Percentiles rank a stretch among this genome's conserved stretches.
These are phyloP conservation scores for Metschnikowia sp. DNA, from an alignment of 805 yeast genomes.

Conservation along the genomic window DNA sequence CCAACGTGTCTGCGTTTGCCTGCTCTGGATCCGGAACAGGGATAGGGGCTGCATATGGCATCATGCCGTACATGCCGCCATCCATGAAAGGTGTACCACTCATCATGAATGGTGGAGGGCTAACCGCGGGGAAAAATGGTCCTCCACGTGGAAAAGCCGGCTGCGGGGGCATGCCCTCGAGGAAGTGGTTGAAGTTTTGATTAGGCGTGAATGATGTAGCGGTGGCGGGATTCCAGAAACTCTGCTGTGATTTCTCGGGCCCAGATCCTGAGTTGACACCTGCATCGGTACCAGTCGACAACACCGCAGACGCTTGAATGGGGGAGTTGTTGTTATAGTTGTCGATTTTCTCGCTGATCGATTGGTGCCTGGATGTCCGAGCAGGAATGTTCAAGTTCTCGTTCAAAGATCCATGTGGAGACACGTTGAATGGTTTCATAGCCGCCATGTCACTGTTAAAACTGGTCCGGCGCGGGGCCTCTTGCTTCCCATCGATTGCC, in stretches of 20 bases:
- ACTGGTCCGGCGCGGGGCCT: constrained; percentile 47
- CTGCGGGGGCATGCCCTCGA: constrained; percentile 19
- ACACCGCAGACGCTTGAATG: constrained; percentile 40
- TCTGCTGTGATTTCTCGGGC: constrained; percentile 21
- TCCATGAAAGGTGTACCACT: constrained; percentile 37
- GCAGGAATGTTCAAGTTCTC: constrained; percentile 39
- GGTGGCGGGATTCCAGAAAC: constrained; percentile 66
- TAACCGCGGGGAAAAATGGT: constrained; percentile 32
- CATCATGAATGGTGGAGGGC: constrained; percentile 39
- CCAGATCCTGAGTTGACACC: constrained; percentile 10
- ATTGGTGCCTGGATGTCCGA: constrained; percentile 44
- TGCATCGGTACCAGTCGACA: constrained; percentile 26
- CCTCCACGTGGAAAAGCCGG: constrained; percentile 25
- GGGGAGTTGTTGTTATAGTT: constrained; percentile 48
- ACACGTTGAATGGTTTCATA: constrained; percentile 20
- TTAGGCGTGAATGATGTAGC: constrained; percentile 58
- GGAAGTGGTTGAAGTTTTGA: constrained; percentile 25
- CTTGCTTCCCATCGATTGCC: constrained; percentile 25
- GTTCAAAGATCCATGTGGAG: constrained; percentile 41
- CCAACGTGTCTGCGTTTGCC: constrained; percentile 4
- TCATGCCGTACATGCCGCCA: constrained; percentile 32
- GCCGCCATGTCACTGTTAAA: constrained; percentile 32
- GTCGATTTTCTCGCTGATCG: constrained; percentile 62
- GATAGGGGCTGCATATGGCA: constrained; percentile 21
- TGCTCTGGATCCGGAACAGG: constrained; percentile 10